Evolutionary conservation across 148 eudicot species (phyloP).

Genomic region (Heliamphora exappendiculata): DNA sequence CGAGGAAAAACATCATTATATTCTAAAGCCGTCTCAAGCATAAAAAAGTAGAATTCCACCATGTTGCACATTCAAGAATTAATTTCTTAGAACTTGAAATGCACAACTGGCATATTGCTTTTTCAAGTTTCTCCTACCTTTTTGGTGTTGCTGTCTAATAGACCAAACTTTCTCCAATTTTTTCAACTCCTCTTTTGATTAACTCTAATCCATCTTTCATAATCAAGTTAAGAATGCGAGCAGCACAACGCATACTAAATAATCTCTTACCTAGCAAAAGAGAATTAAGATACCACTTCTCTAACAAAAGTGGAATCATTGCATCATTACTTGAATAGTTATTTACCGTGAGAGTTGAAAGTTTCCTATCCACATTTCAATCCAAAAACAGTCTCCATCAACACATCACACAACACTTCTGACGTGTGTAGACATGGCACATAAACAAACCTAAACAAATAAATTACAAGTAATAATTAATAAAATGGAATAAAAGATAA

Average conservation of each 20-base stretch:
- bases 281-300: background rate
- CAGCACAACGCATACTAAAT: background rate
- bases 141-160: no score
- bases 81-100: no score
- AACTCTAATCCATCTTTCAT: background rate
- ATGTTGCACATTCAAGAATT: no score
- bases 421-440: slow-evolving; percentile 19
- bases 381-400: background rate
- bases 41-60: no score
- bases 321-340: background rate
- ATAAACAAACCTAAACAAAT: slow-evolving; percentile 14
- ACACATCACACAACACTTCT: background rate
- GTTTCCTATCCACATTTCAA: slow-evolving; percentile 2
- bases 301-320: background rate
- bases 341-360: background rate
- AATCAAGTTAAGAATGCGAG: background rate
- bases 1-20: no score
- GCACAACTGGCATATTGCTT: no score
- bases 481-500: background rate
- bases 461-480: background rate
- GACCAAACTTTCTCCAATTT: no score
- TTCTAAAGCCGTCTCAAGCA: no score
- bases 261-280: no score
- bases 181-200: no score
- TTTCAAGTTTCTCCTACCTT: no score